phyloP scores from a whole-genome alignment of 176 grass and related monocot genomes.

The Dactylis glomerata region DNA sequence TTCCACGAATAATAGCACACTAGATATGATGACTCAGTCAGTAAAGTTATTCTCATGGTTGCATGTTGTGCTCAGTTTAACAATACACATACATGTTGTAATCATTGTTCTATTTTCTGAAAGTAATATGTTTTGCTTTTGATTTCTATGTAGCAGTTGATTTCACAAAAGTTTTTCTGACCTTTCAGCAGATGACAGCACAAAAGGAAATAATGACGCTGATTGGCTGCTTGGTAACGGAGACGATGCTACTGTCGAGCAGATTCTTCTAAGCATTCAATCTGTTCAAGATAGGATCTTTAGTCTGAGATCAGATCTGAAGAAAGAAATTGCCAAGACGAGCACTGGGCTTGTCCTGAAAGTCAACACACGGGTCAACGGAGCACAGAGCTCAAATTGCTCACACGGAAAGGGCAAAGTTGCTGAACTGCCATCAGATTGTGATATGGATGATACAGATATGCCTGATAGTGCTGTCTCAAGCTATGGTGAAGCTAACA shows the following conservation, averaged over 20 bases:
- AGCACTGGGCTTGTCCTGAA: conserved; percentile 38
- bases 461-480: conserved; percentile 80
- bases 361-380: conserved; percentile 33
- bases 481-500: conserved; percentile 83
- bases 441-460: conserved; percentile 63
- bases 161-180: conserved; percentile 21
- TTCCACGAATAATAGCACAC: background rate
- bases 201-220: conserved; percentile 63
- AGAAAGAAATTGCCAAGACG: conserved; percentile 46
- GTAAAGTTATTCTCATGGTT: background rate
- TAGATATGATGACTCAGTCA: conserved; percentile 5
- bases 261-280: conserved; percentile 84
- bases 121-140: background rate
- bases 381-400: conserved; percentile 59
- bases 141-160: background rate
- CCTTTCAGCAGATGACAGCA: conserved; percentile 63
- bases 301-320: conserved; percentile 61
- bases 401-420: conserved; percentile 62
- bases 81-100: background rate
- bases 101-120: background rate
- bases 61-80: background rate
- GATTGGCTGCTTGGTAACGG: conserved; percentile 78
- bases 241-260: conserved; percentile 53
- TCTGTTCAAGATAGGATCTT: conserved; percentile 56
- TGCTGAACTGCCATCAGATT: conserved; percentile 42